A percentile compares a stretch with the other conserved stretches of the same genome.
These are phyloP conservation scores for Blumeria graminis DNA, from an alignment of 2,329 filamentous ascomycete species.

Conservation along the genomic window DNA sequence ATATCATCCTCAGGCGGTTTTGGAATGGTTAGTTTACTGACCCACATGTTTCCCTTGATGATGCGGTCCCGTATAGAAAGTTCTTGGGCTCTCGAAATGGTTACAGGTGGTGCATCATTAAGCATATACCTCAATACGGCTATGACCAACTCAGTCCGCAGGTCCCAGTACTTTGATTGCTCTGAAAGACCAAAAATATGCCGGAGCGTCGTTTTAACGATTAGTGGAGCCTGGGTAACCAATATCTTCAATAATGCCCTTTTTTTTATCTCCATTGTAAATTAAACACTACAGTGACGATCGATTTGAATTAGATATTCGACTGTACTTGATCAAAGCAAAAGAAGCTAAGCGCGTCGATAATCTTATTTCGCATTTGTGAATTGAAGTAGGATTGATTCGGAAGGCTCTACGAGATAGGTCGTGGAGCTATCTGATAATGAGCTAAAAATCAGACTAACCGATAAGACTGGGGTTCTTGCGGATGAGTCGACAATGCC, in stretches of 20 bases:
- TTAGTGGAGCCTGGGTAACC: conserved; percentile 28
- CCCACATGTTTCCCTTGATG: conserved; percentile 62
- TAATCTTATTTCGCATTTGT: no score
- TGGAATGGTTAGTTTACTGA: conserved; percentile 43
- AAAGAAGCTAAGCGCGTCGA: no score
- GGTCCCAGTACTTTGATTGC: conserved; percentile 51
- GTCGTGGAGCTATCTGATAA: no score
- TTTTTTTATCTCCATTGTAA: no score
- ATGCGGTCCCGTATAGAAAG: conserved; percentile 36
- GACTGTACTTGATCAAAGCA: no score
- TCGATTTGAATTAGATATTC: no score
- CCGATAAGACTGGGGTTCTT: no score
- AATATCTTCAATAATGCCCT: neutral
- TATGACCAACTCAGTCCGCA: conserved; percentile 50
- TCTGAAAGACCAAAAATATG: conserved; percentile 45
- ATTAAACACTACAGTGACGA: no score
- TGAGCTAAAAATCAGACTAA: no score
- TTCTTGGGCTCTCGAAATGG: conserved; percentile 37
- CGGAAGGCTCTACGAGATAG: no score
- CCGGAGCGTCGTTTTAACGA: conserved; percentile 34
- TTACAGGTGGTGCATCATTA: conserved; percentile 11
- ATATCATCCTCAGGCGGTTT: conserved; percentile 30
- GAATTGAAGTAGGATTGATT: no score
- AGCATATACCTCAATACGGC: conserved; percentile 46
- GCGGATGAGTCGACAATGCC: no score